A percentile compares a stretch with the other conserved stretches of the same genome.
Evolutionary conservation across 345 rosid genomes (phyloP).

Genomic region (Rhodomyrtus tomentosa): DNA sequence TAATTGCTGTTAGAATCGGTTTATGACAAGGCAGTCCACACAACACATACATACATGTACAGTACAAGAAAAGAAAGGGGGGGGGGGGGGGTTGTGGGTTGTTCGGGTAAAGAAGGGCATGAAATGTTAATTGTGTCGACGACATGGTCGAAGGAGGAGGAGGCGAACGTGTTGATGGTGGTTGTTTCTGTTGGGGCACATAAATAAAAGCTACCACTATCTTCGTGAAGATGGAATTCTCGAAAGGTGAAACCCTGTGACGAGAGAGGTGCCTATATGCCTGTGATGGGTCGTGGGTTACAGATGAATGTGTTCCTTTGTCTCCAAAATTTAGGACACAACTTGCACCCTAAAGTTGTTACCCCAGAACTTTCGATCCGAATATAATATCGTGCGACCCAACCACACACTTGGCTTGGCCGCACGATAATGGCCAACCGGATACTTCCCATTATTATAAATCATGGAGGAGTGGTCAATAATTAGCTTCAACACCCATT

Average conservation of each 20-base stretch:
- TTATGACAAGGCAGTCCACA: background rate
- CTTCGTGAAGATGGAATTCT: background rate
- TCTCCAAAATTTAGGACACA: slow-evolving; percentile 14
- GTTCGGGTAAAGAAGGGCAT: background rate
- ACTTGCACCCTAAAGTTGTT: slow-evolving; percentile 24
- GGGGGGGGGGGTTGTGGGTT: background rate
- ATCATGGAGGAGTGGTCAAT: background rate
- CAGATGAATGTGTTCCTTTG: slow-evolving; percentile 11
- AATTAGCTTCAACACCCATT: background rate
- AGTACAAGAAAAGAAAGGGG: background rate
- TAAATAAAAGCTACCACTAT: background rate
- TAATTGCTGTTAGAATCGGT: background rate
- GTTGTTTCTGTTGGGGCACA: background rate
- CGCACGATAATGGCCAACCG: background rate
- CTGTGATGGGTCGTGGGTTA: background rate
- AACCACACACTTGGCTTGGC: background rate
- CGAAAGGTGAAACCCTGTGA: background rate
- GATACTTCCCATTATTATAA: background rate
- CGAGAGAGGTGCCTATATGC: background rate
- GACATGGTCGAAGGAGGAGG: background rate
- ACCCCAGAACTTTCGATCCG: background rate
- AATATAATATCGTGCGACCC: background rate
- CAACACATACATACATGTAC: background rate
- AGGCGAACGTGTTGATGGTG: background rate
- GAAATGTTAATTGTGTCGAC: background rate